A percentile compares a stretch with the other conserved stretches of the same genome.
phyloP scores from a whole-genome alignment of 208 protist genomes.

The Trypanosoma theileri region DNA sequence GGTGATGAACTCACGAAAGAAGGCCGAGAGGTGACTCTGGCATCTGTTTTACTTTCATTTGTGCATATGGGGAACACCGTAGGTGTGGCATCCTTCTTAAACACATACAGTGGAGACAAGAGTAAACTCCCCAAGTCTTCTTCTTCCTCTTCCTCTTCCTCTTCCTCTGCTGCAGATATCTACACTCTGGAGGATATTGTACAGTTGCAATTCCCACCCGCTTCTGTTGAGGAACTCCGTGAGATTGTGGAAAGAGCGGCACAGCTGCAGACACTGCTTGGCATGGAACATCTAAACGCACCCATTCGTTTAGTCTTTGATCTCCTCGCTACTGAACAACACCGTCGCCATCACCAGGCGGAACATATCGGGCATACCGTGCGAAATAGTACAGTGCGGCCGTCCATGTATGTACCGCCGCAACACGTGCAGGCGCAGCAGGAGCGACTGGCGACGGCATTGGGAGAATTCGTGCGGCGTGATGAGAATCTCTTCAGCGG shows the following conservation, averaged over 20 bases:
- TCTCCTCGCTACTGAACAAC: constrained; percentile 30
- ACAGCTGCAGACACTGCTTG: constrained; percentile 48
- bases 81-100: constrained; percentile 21
- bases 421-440: constrained; percentile 39
- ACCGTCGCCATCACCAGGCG: constrained; percentile 18
- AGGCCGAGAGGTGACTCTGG: constrained; percentile 20
- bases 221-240: background rate
- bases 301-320: constrained; percentile 70
- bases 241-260: constrained; percentile 31
- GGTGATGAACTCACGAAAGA: constrained; percentile 17
- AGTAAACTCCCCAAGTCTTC: background rate
- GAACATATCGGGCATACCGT: constrained; percentile 7
- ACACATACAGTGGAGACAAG: constrained; percentile 1
- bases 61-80: constrained; percentile 16
- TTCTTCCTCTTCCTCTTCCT: too few species aligned
- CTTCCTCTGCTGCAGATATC: background rate
- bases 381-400: constrained; percentile 13
- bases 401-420: constrained; percentile 50
- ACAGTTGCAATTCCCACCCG: background rate
- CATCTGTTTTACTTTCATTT: constrained; percentile 22
- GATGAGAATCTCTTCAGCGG: constrained; percentile 31
- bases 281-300: constrained; percentile 57
- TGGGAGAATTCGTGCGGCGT: constrained; percentile 34
- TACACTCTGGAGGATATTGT: background rate
- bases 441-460: constrained; percentile 27